These are phyloP conservation scores for Drosera spatulata DNA, from an alignment of 179 eudicot species.

Conservation along the genomic window DNA sequence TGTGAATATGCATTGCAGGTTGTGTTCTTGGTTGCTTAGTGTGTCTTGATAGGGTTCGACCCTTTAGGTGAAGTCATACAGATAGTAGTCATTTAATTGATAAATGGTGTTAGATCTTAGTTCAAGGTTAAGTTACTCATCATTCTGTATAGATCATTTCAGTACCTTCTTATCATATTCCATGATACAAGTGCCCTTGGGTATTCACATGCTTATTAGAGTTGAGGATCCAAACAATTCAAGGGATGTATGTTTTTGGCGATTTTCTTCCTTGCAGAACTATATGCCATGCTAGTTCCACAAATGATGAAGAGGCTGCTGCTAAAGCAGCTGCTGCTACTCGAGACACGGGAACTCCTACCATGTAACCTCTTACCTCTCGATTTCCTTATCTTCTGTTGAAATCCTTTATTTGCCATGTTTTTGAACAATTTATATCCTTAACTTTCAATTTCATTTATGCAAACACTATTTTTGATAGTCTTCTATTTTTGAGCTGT, in stretches of 20 bases:
- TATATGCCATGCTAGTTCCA: conserved; percentile 27
- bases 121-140: too few species aligned
- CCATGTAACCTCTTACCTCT: conserved; percentile 26
- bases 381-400: background rate
- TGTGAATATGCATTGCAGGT: too few species aligned
- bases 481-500: background rate
- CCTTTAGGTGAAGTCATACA: too few species aligned
- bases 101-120: too few species aligned
- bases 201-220: too few species aligned
- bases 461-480: background rate
- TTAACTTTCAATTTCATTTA: background rate
- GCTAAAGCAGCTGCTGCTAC: conserved; percentile 45
- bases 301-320: conserved; percentile 44
- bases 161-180: too few species aligned
- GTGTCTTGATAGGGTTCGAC: too few species aligned
- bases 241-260: background rate
- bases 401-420: background rate
- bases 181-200: too few species aligned
- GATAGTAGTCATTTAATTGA: too few species aligned
- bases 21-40: too few species aligned
- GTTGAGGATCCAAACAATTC: too few species aligned
- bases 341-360: conserved; percentile 45
- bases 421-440: background rate
- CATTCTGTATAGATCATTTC: too few species aligned
- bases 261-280: conserved; percentile 18